phyloP scores from a whole-genome alignment of 1,284 basidiomycete genomes.

The Laetiporus sulphureus region DNA sequence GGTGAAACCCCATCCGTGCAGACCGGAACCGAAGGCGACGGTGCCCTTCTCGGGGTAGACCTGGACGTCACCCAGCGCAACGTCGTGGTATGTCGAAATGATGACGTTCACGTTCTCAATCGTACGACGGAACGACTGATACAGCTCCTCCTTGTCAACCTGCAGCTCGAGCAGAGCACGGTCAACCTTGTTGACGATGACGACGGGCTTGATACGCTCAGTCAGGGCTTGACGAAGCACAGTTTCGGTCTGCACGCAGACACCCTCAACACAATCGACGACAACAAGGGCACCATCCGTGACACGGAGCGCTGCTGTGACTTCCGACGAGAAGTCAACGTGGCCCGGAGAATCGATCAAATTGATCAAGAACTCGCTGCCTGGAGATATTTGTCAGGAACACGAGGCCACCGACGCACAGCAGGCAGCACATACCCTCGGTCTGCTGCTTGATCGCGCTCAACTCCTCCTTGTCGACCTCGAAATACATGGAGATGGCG shows the following conservation, averaged over 20 bases:
- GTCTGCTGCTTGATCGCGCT: conserved; percentile 90
- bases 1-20: conserved; percentile 99
- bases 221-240: conserved; percentile 96
- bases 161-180: conserved; percentile 99
- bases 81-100: conserved; percentile 96
- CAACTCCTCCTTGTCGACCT: conserved; percentile 88
- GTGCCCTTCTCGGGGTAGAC: conserved; percentile 99
- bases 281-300: conserved; percentile 98
- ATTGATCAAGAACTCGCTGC: conserved; percentile 98
- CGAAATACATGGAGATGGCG: conserved; percentile 99
- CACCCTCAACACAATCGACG: conserved; percentile 99
- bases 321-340: conserved; percentile 99
- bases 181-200: conserved; percentile 99
- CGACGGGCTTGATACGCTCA: conserved; percentile 99
- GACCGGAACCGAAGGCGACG: conserved; percentile 98
- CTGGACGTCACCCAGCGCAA: conserved; percentile 94
- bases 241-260: conserved; percentile 99
- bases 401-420: conserved; percentile 8
- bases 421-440: conserved; percentile 47
- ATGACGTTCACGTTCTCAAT: conserved; percentile 99
- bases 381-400: conserved; percentile 35
- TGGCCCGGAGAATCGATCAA: conserved; percentile 99
- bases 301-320: conserved; percentile 98
- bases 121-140: conserved; percentile 97
- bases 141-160: conserved; percentile 95